Evolutionary conservation across 208 protist genomes (phyloP), one percentile per base, ranked within the genome.

Genomic region (Leishmania mexicana): DNA sequence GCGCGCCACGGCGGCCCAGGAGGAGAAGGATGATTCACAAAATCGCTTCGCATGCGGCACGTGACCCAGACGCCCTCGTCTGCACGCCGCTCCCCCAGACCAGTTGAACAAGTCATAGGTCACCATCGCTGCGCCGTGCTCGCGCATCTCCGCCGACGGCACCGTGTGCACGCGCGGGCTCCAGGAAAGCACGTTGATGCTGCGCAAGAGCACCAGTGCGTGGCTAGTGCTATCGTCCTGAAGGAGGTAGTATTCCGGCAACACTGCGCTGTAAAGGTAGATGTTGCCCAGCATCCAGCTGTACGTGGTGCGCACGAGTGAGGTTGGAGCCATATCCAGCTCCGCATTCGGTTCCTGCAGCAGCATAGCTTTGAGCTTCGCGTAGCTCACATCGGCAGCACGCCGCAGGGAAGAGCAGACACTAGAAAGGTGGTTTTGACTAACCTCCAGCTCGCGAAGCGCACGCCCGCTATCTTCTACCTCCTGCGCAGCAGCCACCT

Each of bases 161-260:
- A 62, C 60, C 21, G 84, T 87, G 53, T 80, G 79, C 24, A 88
- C 82, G 6, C 47, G 11, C 11, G 78, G 53, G 6, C 79, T 78
- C 87, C 85, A 91, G 6, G 80, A 78, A 4, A 97, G 85, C 31
- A 97, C 45, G 28, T 93, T 87, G 7, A 93, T 31, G 19, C 86
- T 76, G 7, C 84, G 87, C n/a, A 95, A 62, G 2, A 97, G 85
- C n/a, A 77, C 70, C 21, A 76, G 57, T 7, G 80, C 85, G 79
- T 97, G 94, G 8, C 65, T 42, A 0, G 28, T 28, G 10, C 85
- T 84, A 68, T 89, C 79, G 67, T 95, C 89, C 21, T 77, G 40
- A n/a, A 87, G 71, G 35, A 97, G 87, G 80, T 90, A 91, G 80
- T 92, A 95, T 76, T 97, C 94, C 1, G 92, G 89, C 21, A 95